phyloP scores from a whole-genome alignment of 768 basidiomycete species.

The Thelephora ganbajun region DNA sequence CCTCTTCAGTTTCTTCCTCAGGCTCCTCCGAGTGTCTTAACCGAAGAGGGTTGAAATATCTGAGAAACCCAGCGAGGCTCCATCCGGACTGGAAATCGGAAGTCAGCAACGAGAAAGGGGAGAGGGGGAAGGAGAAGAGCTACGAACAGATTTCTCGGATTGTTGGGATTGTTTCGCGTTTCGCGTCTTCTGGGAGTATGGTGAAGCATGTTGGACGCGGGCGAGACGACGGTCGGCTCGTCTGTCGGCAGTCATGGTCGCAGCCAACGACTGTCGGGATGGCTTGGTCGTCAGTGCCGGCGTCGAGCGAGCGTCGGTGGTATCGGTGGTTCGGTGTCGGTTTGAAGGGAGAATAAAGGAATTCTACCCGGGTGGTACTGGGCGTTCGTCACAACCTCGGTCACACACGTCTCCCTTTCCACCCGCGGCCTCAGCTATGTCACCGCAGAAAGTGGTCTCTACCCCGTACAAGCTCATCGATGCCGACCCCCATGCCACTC shows the following conservation, averaged over 20 bases:
- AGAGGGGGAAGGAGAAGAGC: conserved; percentile 3
- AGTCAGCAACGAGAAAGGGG: conserved; percentile 17
- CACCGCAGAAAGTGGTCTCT: conserved; percentile 39
- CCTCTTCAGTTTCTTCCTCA: conserved; percentile 6
- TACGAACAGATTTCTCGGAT: conserved; percentile 37
- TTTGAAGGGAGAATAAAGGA: too few relatives aligned
- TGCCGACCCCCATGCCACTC: conserved; percentile 75
- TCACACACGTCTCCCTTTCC: conserved; percentile 2
- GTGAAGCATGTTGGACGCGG: conserved; percentile 23
- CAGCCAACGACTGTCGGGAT: not conserved
- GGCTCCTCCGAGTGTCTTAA: conserved; percentile 9
- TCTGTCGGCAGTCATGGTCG: not conserved
- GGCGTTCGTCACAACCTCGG: conserved; percentile 4
- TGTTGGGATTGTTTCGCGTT: not conserved
- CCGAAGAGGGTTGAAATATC: conserved; percentile 35
- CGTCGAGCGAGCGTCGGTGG: too few relatives aligned
- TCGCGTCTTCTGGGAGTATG: conserved; percentile 24
- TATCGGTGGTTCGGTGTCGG: too few relatives aligned
- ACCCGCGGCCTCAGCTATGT: conserved; percentile 19
- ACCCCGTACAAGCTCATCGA: conserved; percentile 88
- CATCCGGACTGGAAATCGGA: conserved; percentile 18
- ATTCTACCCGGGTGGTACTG: too few relatives aligned
- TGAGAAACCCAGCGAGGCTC: conserved; percentile 37
- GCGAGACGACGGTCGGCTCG: not conserved
- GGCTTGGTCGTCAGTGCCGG: not conserved